Evolutionary conservation across 202 grass and related monocot species (phyloP), one percentile per base, ranked within the genome.

Genomic region (Carex arenaria): DNA sequence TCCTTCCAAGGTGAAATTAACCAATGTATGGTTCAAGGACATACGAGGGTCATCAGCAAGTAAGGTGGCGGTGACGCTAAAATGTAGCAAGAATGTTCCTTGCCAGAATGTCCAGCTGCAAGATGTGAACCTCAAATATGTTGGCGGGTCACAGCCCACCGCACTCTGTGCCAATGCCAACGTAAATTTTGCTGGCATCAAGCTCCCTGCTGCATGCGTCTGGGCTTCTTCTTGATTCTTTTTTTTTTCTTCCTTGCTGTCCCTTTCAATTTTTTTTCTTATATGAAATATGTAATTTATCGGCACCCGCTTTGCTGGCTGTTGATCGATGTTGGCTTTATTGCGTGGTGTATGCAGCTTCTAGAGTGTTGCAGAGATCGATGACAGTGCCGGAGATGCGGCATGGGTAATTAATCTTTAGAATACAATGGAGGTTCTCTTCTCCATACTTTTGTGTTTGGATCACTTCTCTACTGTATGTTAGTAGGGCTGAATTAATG

Each of bases 51-150:
- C 88, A 15, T 84, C 88, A 31, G 15, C 54, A 9, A 90, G 53
- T 10, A 60, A 81, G 22, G 85, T 84, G 57, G 88, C 75, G 1
- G 81, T 90, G 73, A 84, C 32, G 7, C 59, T 90, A 6, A 84
- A 83, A 67, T 90, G 88, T 59, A 89, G 84, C 34, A 65, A 42
- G 26, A 76, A 67, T 1, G 10, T 69, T 26, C 88, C 88, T 40
- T 90, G 88, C 75, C 36, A 84, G 73, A 84, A 81, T n/a, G 75
- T 90, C 3, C 84, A 52, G 52, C 74, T 90, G 36, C 15, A 90
- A 10, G 42, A 90, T 64, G 67, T 90, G 20, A 23, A 81, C 22
- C 81, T 90, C 4, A 57, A 36, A 20, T 81, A 66, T 65, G 19
- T 13, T 2, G 75, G 66, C 0, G 57, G 53, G 0, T 23, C 4